Percentiles rank a stretch among this genome's conserved stretches.
phyloP scores from a whole-genome alignment of 768 basidiomycete genomes.

The Aureoboletus auriporus region DNA sequence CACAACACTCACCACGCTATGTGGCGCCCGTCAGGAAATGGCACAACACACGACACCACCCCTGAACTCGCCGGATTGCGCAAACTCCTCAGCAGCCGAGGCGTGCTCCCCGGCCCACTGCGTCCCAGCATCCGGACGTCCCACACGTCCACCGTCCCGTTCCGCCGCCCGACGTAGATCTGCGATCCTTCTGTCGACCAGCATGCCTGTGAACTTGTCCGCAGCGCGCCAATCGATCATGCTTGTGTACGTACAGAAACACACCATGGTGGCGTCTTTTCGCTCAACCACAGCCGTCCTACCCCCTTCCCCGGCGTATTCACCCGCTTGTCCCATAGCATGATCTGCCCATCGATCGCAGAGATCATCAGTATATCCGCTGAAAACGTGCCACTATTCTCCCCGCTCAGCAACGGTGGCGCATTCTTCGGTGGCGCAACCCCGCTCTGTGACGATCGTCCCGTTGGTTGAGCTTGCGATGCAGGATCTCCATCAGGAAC shows the following conservation, averaged over 20 bases:
- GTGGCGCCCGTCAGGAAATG: conserved; percentile 90
- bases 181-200: conserved; percentile 90
- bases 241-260: conserved; percentile 64
- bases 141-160: conserved; percentile 90
- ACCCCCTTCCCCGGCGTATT: conserved; percentile 64
- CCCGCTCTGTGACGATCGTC: conserved; percentile 29
- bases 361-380: conserved; percentile 84
- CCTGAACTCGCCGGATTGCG: conserved; percentile 87
- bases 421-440: conserved; percentile 68
- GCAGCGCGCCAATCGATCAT: conserved; percentile 1
- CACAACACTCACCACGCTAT: conserved; percentile 68
- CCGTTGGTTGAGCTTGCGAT: conserved; percentile 19
- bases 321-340: conserved; percentile 85
- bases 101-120: conserved; percentile 58
- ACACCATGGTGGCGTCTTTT: conserved; percentile 95
- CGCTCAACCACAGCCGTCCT: conserved; percentile 83
- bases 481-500: conserved; percentile 27
- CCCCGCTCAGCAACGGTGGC: conserved; percentile 65
- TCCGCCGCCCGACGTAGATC: conserved; percentile 87
- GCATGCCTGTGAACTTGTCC: conserved; percentile 60
- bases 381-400: conserved; percentile 62
- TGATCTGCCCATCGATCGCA: conserved; percentile 87
- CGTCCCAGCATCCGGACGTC: conserved; percentile 82
- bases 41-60: conserved; percentile 85
- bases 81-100: conserved; percentile 75